Conservation (phyloP, 768 basidiomycete species). For the Kwoniella shandongensis region DNA sequence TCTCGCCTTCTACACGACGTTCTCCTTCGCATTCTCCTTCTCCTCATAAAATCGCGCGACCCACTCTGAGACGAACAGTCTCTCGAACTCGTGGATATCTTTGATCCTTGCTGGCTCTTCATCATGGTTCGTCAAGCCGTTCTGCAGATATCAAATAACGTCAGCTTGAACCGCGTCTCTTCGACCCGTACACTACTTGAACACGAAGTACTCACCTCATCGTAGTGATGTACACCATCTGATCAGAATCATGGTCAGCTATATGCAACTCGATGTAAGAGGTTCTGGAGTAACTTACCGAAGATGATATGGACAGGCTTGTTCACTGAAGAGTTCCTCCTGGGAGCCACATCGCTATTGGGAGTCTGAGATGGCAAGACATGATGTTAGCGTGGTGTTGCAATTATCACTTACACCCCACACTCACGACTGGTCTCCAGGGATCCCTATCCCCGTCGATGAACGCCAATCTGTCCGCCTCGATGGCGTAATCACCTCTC, state of each 20-base stretch:
- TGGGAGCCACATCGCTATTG: conserved; percentile 57
- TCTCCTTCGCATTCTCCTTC: conserved; percentile 15
- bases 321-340: conserved; percentile 68
- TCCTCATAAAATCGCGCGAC: conserved; percentile 57
- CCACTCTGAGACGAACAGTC: conserved; percentile 78
- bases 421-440: conserved; percentile 69
- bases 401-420: no score
- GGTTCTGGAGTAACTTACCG: conserved; percentile 30
- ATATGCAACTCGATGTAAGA: neutral
- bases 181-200: neutral
- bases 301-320: conserved; percentile 85
- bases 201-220: conserved; percentile 32
- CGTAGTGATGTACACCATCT: conserved; percentile 53
- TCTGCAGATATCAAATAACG: conserved; percentile 55
- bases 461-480: conserved; percentile 76
- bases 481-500: conserved; percentile 80
- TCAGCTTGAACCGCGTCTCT: neutral
- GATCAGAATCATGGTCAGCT: conserved; percentile 7
- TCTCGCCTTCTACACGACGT: no score
- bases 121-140: conserved; percentile 64
- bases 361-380: conserved; percentile 48
- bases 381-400: conserved; percentile 16
- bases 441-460: conserved; percentile 67
- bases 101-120: conserved; percentile 76
- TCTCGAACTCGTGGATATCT: conserved; percentile 76